phyloP scores from a whole-genome alignment of 768 basidiomycete genomes.

The Leccinum truebloodii region DNA sequence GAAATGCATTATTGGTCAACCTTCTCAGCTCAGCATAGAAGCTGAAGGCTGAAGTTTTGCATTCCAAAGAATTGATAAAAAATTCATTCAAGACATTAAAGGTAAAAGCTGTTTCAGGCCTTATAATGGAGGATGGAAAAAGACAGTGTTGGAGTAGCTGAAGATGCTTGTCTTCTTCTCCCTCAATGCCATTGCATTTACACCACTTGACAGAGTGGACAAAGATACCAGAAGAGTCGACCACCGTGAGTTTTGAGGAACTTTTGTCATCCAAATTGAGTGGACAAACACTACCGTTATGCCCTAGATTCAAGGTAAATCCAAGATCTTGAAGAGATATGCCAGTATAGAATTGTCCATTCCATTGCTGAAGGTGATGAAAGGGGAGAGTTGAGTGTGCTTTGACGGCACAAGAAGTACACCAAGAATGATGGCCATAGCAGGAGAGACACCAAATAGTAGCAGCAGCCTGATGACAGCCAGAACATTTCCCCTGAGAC shows the following conservation, averaged over 20 bases:
- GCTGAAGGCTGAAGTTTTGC: slow-evolving; percentile 3
- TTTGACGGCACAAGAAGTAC: not conserved
- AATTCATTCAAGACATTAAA: slow-evolving; percentile 25
- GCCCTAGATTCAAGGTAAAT: not conserved
- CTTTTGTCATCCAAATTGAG: not conserved
- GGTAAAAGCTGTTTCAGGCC: slow-evolving; percentile 22
- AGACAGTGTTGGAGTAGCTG: not conserved
- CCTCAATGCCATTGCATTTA: not conserved
- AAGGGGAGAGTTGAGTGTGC: not conserved
- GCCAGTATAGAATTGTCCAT: not conserved
- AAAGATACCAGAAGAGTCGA: not conserved
- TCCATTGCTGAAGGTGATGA: not conserved
- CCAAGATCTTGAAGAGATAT: not conserved
- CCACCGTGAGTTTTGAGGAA: not conserved
- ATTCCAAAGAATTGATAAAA: slow-evolving; percentile 20
- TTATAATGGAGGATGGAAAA: slow-evolving; percentile 9
- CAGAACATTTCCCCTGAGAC: not conserved
- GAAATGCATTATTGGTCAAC: not conserved
- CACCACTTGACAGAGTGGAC: not conserved
- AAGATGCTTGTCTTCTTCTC: not conserved
- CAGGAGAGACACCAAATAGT: not conserved
- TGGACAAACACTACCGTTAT: not conserved
- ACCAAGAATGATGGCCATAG: not conserved
- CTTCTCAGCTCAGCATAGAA: not conserved
- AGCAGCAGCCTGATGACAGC: not conserved